These are phyloP conservation scores for Waitea zeae DNA, from an alignment of 1,284 basidiomycete genomes.

Conservation along the genomic window DNA sequence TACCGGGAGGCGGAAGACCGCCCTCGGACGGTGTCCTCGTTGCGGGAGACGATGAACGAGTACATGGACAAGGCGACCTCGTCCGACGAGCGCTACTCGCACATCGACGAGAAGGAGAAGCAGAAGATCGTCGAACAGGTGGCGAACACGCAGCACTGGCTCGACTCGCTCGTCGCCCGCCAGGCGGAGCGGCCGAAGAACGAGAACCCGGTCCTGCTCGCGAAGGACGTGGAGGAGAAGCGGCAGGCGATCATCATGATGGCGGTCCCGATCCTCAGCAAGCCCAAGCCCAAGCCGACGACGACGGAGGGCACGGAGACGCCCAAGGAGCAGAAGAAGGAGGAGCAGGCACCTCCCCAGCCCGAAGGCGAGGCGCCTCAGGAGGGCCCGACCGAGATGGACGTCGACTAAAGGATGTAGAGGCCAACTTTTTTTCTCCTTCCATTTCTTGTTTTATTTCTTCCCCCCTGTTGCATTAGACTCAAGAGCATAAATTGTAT, in stretches of 20 bases:
- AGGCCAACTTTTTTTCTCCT: no score
- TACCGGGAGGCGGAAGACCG: conserved; percentile 73
- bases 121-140: conserved; percentile 66
- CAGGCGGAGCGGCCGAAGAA: conserved; percentile 81
- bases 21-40: conserved; percentile 45
- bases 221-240: conserved; percentile 72
- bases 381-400: conserved; percentile 55
- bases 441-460: no score
- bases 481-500: no score
- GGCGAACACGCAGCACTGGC: conserved; percentile 80
- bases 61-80: conserved; percentile 74
- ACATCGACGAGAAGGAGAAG: conserved; percentile 82
- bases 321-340: conserved; percentile 30
- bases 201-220: conserved; percentile 67
- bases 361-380: conserved; percentile 19
- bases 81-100: conserved; percentile 67
- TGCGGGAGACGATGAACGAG: conserved; percentile 74
- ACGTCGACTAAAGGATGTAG: conserved; percentile 66
- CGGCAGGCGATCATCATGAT: conserved; percentile 80
- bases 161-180: conserved; percentile 74
- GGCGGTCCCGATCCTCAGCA: conserved; percentile 68
- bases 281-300: conserved; percentile 71
- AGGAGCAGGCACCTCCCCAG: conserved; percentile 20
- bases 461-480: no score
- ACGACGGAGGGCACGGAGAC: conserved; percentile 39